Evolutionary conservation across 148 eudicot species (phyloP), one percentile per base, ranked within the genome.

Genomic region (Suaeda aralocaspica): DNA sequence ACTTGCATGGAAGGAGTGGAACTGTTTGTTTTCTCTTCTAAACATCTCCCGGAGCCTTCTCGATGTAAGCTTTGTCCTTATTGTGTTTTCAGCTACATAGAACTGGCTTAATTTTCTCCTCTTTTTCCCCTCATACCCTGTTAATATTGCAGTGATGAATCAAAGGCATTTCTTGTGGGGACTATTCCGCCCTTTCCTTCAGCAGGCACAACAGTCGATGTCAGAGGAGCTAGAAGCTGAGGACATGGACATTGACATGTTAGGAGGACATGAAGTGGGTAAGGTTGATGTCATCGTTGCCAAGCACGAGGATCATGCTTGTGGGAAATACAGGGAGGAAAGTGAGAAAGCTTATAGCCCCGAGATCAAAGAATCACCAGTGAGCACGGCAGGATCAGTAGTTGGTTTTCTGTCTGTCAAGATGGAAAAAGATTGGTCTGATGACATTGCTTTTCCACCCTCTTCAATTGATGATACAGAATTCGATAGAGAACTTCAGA

Each of bases 171-270:
- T 78, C 69, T 67, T 80, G 63, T 82, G 86, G 84, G 86, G 86
- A 39, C 2, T 84, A 44, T 77, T 84, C 22, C 80, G 70, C 4
- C 3, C 44, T 18, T 22, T 6, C 16, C 41, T 13, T 30, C 44
- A 60, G 45, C 44, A 34, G 24, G 6, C 34, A 11, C 19, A 10
- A n/a, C 51, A 57, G 53, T 19, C 24, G 19, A 60, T 33, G 44
- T 33, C 44, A 33, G 56, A 62, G 33, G 74, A 56, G 16, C 1
- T 6, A 21, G 65, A 25, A 24, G 66, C 6, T 16, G 70, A 72
- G 39, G 88, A 79, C 59, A 85, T 88, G 92, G 85, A 82, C 11
- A 72, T 85, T 6, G 89, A 88, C 69, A 84, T 88, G 92, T 11
- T 77, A 11, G 87, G 85, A 14, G 92, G 92, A 10, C 26, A 55